Percentiles rank a stretch among this genome's conserved stretches.
Conservation (phyloP, 345 rosid genomes). For the rapeseed (Brassica napus) region DNA sequence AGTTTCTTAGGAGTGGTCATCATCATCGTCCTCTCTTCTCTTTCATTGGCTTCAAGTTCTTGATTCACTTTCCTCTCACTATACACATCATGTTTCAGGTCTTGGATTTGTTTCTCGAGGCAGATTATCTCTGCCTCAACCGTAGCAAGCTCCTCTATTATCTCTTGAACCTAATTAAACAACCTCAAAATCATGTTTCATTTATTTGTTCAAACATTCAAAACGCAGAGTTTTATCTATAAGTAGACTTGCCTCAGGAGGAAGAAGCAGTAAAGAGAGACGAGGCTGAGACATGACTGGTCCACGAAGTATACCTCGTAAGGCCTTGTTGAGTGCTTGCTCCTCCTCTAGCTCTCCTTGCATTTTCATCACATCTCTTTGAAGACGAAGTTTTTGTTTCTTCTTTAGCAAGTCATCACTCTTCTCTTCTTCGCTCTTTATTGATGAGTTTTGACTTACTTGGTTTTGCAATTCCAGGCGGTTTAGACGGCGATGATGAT, state of each 20-base stretch:
- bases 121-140: slow-evolving; percentile 80
- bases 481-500: slow-evolving; percentile 35
- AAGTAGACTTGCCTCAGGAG: slow-evolving; percentile 58
- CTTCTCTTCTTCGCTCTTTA: slow-evolving; percentile 43
- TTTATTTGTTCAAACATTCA: background rate
- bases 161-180: slow-evolving; percentile 69
- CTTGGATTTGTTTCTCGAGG: slow-evolving; percentile 71
- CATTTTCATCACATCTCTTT: slow-evolving; percentile 50
- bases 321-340: slow-evolving; percentile 54
- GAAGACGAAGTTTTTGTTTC: slow-evolving; percentile 44
- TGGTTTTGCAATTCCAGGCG: slow-evolving; percentile 7
- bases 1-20: slow-evolving; percentile 37
- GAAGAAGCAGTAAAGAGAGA: slow-evolving; percentile 70
- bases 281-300: slow-evolving; percentile 56
- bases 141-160: slow-evolving; percentile 64
- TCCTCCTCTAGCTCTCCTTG: slow-evolving; percentile 64
- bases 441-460: slow-evolving; percentile 22
- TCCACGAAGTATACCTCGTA: slow-evolving; percentile 63
- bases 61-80: slow-evolving; percentile 45
- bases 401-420: slow-evolving; percentile 46
- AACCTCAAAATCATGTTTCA: slow-evolving; percentile 13
- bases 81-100: slow-evolving; percentile 61
- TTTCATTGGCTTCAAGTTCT: slow-evolving; percentile 34
- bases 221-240: background rate
- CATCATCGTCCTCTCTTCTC: slow-evolving; percentile 49